Conservation (phyloP, 106 monocot genomes). For the Dioscorea zingiberensis region DNA sequence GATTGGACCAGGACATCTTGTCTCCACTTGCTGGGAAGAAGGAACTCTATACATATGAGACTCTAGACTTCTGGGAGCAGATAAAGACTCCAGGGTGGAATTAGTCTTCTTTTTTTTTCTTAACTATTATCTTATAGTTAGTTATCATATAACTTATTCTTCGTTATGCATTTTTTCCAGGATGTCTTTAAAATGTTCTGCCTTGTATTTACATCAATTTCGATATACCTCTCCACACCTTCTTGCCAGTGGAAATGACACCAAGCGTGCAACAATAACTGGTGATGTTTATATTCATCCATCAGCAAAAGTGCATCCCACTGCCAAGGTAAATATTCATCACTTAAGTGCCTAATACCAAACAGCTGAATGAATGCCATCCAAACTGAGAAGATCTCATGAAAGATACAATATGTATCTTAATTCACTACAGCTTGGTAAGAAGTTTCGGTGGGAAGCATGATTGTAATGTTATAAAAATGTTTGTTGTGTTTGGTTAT, state of each 20-base stretch:
- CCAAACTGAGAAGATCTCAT: too few relatives aligned
- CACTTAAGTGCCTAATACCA: too few relatives aligned
- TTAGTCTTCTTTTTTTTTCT: neutral
- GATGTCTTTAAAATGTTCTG: conserved; percentile 96
- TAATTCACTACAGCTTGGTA: too few relatives aligned
- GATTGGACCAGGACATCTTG: conserved; percentile 95
- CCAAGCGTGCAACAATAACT: conserved; percentile 47
- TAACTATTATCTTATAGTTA: neutral
- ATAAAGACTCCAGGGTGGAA: conserved; percentile 92
- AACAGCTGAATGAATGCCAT: too few relatives aligned
- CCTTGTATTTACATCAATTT: conserved; percentile 75
- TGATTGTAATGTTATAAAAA: too few relatives aligned
- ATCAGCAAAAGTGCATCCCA: conserved; percentile 97
- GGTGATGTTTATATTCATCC: conserved; percentile 98
- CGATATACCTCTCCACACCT: conserved; percentile 72
- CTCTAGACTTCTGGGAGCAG: conserved; percentile 94
- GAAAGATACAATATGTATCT: too few relatives aligned
- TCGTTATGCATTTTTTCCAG: conserved; percentile 23
- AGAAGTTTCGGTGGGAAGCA: too few relatives aligned
- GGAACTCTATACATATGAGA: conserved; percentile 82
- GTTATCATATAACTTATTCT: conserved; percentile 6
- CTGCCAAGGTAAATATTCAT: conserved; percentile 59
- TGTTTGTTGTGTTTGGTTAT: too few relatives aligned
- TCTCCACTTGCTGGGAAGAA: conserved; percentile 98
- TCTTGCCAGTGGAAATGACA: conserved; percentile 51